These are phyloP conservation scores for Pseudoscleropodium purum DNA, from an alignment of 225 moss, liverwort and hornwort genomes.

Conservation along the genomic window DNA sequence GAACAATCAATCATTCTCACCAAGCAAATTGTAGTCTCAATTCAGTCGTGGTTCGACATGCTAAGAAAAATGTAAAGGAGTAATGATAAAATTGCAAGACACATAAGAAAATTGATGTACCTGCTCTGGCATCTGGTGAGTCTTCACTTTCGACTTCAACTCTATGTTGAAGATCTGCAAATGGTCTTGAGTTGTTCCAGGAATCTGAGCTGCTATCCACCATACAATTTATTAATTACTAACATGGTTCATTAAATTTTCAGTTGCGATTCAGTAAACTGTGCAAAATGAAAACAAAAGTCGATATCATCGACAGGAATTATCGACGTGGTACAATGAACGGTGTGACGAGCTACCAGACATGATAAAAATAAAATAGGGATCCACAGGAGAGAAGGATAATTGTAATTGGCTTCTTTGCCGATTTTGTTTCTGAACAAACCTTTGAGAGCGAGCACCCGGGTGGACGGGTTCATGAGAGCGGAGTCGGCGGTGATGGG, in stretches of 20 bases:
- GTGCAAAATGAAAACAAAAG: not conserved
- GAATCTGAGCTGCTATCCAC: conserved; percentile 61
- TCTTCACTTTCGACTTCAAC: conserved; percentile 87
- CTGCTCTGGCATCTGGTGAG: conserved; percentile 91
- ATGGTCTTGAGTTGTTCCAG: conserved; percentile 87
- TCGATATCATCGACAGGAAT: not conserved
- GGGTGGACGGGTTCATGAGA: conserved; percentile 73
- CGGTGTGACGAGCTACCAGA: not conserved
- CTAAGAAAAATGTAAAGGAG: not conserved
- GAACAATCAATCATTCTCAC: not conserved
- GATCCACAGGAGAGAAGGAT: not conserved
- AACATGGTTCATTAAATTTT: not conserved
- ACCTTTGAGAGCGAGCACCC: conserved; percentile 91
- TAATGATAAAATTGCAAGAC: not conserved
- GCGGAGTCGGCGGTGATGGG: conserved; percentile 94
- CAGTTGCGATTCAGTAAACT: not conserved
- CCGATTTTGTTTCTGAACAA: not conserved
- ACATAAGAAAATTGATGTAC: not conserved
- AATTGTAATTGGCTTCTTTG: not conserved
- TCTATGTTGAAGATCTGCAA: conserved; percentile 96
- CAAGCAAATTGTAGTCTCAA: not conserved
- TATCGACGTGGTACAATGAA: not conserved
- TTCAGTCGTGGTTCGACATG: not conserved
- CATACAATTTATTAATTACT: not conserved
- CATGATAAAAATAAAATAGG: not conserved